Evolutionary conservation across 1,284 basidiomycete species (phyloP).

Genomic region (Waitea zeae): DNA sequence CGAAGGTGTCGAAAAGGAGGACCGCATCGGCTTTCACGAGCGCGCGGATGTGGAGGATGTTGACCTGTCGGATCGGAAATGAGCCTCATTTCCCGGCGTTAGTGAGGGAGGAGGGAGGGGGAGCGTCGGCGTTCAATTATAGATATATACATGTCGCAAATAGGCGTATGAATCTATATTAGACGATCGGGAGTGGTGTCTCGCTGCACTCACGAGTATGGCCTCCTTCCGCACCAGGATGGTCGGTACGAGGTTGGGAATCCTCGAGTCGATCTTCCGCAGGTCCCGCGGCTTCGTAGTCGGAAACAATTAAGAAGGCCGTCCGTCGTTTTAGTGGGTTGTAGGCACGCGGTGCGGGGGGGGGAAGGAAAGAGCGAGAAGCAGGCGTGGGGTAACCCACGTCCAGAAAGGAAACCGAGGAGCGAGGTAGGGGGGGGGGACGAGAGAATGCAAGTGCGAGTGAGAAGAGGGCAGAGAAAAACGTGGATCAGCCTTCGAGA

Average conservation of each 20-base stretch:
- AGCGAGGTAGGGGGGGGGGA: too few relatives aligned
- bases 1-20: conserved; percentile 83
- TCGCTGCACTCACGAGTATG: conserved; percentile 59
- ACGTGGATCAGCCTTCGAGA: too few relatives aligned
- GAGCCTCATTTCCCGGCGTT: conserved; percentile 1
- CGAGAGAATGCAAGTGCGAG: too few relatives aligned
- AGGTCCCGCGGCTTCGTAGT: conserved; percentile 74
- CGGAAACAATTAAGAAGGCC: too few relatives aligned
- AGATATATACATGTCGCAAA: neutral
- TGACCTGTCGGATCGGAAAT: conserved; percentile 41
- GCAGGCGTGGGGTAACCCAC: too few relatives aligned
- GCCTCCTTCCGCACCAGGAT: conserved; percentile 82
- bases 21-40: conserved; percentile 89
- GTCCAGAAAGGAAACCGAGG: too few relatives aligned
- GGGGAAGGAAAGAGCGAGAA: conserved; percentile 3
- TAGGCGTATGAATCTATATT: too few relatives aligned
- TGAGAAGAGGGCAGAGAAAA: too few relatives aligned
- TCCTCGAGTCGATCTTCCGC: conserved; percentile 88
- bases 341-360: too few relatives aligned
- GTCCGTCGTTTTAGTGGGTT: too few relatives aligned
- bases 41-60: conserved; percentile 87
- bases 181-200: too few relatives aligned
- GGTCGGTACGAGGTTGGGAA: conserved; percentile 89
- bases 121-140: neutral
- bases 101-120: neutral